Evolutionary conservation across 331 rosid species (phyloP).

Genomic region (Malus hybrid): DNA sequence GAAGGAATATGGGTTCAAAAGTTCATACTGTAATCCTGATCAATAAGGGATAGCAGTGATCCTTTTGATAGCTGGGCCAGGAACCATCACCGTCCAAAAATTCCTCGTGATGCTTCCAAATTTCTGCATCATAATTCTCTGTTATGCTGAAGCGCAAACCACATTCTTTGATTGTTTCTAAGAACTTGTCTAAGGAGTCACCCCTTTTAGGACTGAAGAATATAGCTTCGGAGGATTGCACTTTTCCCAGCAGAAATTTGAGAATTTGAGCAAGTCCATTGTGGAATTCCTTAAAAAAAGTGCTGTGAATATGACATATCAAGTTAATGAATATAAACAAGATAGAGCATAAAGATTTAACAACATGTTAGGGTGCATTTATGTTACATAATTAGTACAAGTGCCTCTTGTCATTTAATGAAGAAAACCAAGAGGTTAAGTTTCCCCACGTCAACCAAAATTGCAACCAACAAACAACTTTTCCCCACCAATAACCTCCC

Average conservation of each 20-base stretch:
- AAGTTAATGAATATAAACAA: slow-evolving; percentile 17
- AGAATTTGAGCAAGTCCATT: slow-evolving; percentile 49
- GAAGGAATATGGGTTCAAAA: slow-evolving; percentile 7
- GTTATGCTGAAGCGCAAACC: slow-evolving; percentile 50
- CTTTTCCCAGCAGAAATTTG: slow-evolving; percentile 40
- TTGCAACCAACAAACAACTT: slow-evolving; percentile 14
- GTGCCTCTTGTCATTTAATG: slow-evolving; percentile 14
- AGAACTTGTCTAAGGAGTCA: slow-evolving; percentile 58
- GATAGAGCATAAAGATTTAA: slow-evolving; percentile 29
- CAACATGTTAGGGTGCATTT: slow-evolving; percentile 24
- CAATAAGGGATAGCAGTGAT: slow-evolving; percentile 69
- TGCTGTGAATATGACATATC: slow-evolving; percentile 45
- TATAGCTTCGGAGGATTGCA: slow-evolving; percentile 46
- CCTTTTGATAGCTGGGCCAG: slow-evolving; percentile 64
- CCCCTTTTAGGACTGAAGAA: slow-evolving; percentile 73
- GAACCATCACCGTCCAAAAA: slow-evolving; percentile 43
- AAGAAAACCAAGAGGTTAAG: slow-evolving; percentile 20
- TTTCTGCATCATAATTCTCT: slow-evolving; percentile 55
- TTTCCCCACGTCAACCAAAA: slow-evolving; percentile 22
- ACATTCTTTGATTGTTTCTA: slow-evolving; percentile 43
- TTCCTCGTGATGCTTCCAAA: slow-evolving; percentile 55
- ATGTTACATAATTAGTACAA: slow-evolving; percentile 15
- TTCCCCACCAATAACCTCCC: slow-evolving; percentile 25
- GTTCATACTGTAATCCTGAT: slow-evolving; percentile 47
- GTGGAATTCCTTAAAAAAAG: slow-evolving; percentile 78